Conservation (phyloP, 441 rosid species). For the Lepidium campestre region DNA sequence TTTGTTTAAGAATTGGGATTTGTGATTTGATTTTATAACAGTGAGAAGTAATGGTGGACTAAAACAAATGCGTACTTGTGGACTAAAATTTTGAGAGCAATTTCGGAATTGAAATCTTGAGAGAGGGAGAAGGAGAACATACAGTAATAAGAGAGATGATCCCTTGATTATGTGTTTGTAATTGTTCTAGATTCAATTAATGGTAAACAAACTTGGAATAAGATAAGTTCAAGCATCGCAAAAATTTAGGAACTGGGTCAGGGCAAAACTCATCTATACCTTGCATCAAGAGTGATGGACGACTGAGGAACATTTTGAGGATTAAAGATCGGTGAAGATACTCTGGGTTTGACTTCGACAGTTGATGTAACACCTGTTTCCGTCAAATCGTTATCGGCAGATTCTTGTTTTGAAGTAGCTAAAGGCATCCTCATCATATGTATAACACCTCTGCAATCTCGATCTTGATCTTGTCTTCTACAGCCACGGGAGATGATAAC, state of each 20-base stretch:
- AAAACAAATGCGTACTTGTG: slow-evolving; percentile 98
- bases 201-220: too few relatives aligned
- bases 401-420: slow-evolving; percentile 58
- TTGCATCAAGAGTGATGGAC: slow-evolving; percentile 44
- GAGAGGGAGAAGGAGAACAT: too few relatives aligned
- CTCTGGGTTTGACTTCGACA: slow-evolving; percentile 75
- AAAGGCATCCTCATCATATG: slow-evolving; percentile 81
- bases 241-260: too few relatives aligned
- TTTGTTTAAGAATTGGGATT: background rate
- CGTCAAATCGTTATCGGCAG: slow-evolving; percentile 33
- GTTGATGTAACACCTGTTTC: slow-evolving; percentile 34
- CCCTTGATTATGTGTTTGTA: too few relatives aligned
- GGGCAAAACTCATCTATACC: too few relatives aligned
- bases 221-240: too few relatives aligned
- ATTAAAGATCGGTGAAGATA: slow-evolving; percentile 79
- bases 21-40: slow-evolving; percentile 41
- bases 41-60: slow-evolving; percentile 95
- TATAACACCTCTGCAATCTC: slow-evolving; percentile 95
- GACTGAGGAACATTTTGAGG: slow-evolving; percentile 46
- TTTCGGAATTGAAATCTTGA: too few relatives aligned
- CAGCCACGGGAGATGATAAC: slow-evolving; percentile 39
- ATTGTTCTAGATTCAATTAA: too few relatives aligned
- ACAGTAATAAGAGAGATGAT: too few relatives aligned
- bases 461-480: slow-evolving; percentile 57
- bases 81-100: too few relatives aligned